A percentile compares a stretch with the other conserved stretches of the same genome.
phyloP scores from a whole-genome alignment of 106 monocot genomes.

The Acorus calamus region DNA sequence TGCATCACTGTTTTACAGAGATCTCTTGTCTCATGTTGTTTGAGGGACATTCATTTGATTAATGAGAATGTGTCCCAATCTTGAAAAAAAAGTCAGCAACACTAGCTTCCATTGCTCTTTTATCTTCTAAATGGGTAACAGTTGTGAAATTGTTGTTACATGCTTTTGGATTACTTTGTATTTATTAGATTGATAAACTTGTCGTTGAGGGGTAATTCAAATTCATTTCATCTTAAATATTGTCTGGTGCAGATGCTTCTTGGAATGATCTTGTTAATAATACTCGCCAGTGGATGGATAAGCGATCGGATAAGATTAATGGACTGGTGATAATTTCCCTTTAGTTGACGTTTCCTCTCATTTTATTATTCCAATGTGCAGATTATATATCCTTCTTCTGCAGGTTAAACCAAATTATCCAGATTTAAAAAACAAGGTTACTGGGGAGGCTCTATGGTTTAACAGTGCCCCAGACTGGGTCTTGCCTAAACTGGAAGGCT shows the following conservation, averaged over 20 bases:
- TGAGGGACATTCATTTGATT: too few species aligned
- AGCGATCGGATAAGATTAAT: constrained; percentile 40
- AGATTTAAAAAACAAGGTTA: constrained; percentile 51
- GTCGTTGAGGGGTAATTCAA: too few species aligned
- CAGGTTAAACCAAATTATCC: constrained; percentile 46
- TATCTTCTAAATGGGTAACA: too few species aligned
- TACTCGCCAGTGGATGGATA: constrained; percentile 51
- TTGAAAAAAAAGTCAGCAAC: too few species aligned
- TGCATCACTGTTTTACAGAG: too few species aligned
- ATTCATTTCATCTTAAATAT: too few species aligned
- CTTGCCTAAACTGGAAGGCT: constrained; percentile 4
- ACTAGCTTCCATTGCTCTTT: too few species aligned
- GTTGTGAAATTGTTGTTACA: too few species aligned
- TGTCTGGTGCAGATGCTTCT: constrained; percentile 3
- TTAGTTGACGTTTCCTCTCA: background rate
- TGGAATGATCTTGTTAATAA: constrained; percentile 46
- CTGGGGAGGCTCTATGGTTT: constrained; percentile 42
- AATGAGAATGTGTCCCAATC: too few species aligned
- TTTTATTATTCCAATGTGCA: background rate
- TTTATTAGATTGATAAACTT: too few species aligned
- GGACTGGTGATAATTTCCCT: constrained; percentile 27
- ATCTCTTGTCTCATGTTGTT: too few species aligned
- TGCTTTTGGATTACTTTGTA: too few species aligned
- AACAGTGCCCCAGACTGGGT: constrained; percentile 25
- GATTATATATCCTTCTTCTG: constrained; percentile 1